Conservation (phyloP, 495 filamentous ascomycete genomes). For the Cudoniella acicularis region DNA sequence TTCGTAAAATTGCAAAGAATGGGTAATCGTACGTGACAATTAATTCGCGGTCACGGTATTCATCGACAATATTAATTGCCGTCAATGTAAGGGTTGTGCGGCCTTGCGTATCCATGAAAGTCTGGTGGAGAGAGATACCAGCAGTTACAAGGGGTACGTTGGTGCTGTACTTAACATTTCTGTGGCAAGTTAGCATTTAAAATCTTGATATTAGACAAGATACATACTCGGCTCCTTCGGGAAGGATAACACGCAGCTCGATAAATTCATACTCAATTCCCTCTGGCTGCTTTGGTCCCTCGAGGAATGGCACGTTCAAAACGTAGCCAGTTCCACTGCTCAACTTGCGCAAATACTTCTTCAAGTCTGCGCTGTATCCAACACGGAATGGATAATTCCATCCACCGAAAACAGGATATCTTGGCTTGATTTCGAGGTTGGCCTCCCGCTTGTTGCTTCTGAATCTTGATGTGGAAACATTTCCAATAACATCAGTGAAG, state of each 20-base stretch:
- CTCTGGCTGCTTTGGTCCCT: conserved; percentile 81
- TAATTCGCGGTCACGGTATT: conserved; percentile 74
- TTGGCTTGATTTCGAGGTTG: conserved; percentile 81
- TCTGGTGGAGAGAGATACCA: conserved; percentile 63
- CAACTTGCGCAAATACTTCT: conserved; percentile 65
- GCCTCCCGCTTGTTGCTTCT: conserved; percentile 74
- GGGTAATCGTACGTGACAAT: conserved; percentile 89
- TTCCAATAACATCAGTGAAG: conserved; percentile 95
- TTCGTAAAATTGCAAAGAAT: conserved; percentile 68
- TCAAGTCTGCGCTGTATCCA: conserved; percentile 87
- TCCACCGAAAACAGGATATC: conserved; percentile 90
- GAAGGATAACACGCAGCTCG: conserved; percentile 75
- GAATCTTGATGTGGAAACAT: conserved; percentile 91
- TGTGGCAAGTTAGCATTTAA: conserved; percentile 29
- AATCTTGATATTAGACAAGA: conserved; percentile 22
- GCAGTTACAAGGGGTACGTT: conserved; percentile 51
- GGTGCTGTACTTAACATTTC: conserved; percentile 66
- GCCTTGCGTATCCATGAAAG: conserved; percentile 91
- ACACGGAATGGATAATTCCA: conserved; percentile 97
- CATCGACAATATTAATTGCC: conserved; percentile 83
- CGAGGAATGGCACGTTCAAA: conserved; percentile 93
- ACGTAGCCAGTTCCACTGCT: conserved; percentile 63
- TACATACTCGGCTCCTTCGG: conserved; percentile 85
- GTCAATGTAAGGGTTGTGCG: conserved; percentile 79
- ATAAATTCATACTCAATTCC: conserved; percentile 82